Evolutionary conservation across 257 asterid genomes (phyloP), one percentile per base, ranked within the genome.

Genomic region (Echium plantagineum): DNA sequence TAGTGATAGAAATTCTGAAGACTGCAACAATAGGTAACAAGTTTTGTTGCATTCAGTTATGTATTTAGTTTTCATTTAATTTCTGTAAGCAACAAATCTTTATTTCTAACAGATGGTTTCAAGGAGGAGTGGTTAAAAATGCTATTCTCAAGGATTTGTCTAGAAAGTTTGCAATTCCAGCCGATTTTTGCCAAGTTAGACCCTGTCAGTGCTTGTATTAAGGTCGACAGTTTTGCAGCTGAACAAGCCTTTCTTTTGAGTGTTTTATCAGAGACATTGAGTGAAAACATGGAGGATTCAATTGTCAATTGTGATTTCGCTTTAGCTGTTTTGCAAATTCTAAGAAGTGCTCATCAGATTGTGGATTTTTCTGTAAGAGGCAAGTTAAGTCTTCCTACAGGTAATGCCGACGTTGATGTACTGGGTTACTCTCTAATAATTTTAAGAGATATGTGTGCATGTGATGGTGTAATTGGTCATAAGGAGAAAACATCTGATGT

Each of bases 381-480:
- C 26, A 74, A 62, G 17, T 68, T 69, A 10, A 58, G 76, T 59
- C 83, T 87, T 57, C 98, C 96, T 22, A 84, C 94, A 16, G 94
- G 86, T 20, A 55, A 70, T 58, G 19, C 84, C 63, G 75, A 63
- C 55, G 60, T 78, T 58, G 96, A 90, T 72, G 75, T 81, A 62
- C 66, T 88, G 31, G 96, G 93, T 58, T 85, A 82, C 79, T 63
- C 85, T 30, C 63, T 91, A 20, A 75, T 71, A 69, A 79, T 84
- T 69, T 72, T 91, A 77, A 82, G 95, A 79, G 93, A 88, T 62
- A 66, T 79, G 21, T 72, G 83, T 65, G 90, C 96, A 26, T 62
- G 61, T 76, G 81, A 68, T 58, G 63, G 56, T 64, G 65, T 69
- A 57, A 59, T 63, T 35, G 66, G 60, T 9, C 47, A 19, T 48